These are phyloP conservation scores for Pezicula rhizophila DNA, from an alignment of 2,329 filamentous ascomycete genomes.

Conservation along the genomic window DNA sequence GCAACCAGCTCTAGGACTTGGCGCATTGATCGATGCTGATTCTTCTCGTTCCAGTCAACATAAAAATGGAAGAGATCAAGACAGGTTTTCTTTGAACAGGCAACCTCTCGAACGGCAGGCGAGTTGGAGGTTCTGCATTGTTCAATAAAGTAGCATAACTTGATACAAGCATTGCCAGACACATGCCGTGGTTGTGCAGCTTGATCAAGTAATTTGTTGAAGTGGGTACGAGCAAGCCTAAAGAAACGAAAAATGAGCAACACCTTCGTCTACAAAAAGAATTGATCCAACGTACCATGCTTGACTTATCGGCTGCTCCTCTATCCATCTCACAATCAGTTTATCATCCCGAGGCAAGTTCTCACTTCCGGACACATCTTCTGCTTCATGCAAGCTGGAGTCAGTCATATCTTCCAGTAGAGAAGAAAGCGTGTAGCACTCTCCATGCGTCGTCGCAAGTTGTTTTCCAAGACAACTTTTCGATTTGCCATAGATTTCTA, in stretches of 20 bases:
- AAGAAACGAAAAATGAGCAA: slow-evolving; percentile 9
- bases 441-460: no score
- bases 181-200: slow-evolving; percentile 43
- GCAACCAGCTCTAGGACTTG: slow-evolving; percentile 54
- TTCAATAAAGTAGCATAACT: slow-evolving; percentile 57
- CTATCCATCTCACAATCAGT: slow-evolving; percentile 34
- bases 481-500: no score
- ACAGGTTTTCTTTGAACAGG: slow-evolving; percentile 43
- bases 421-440: no score
- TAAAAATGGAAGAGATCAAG: slow-evolving; percentile 54
- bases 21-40: slow-evolving; percentile 58
- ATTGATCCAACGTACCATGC: slow-evolving; percentile 27
- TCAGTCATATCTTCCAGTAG: background rate
- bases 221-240: slow-evolving; percentile 17
- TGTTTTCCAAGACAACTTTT: no score
- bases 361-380: background rate
- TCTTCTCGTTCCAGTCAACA: slow-evolving; percentile 61
- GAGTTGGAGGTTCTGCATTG: slow-evolving; percentile 47
- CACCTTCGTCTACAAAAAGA: slow-evolving; percentile 1
- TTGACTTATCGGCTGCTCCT: slow-evolving; percentile 32
- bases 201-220: slow-evolving; percentile 18
- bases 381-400: background rate
- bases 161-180: slow-evolving; percentile 52
- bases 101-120: slow-evolving; percentile 38
- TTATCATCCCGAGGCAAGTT: slow-evolving; percentile 18